phyloP scores from a whole-genome alignment of 352 stramenopile species.

The Phytophthora megakarya region DNA sequence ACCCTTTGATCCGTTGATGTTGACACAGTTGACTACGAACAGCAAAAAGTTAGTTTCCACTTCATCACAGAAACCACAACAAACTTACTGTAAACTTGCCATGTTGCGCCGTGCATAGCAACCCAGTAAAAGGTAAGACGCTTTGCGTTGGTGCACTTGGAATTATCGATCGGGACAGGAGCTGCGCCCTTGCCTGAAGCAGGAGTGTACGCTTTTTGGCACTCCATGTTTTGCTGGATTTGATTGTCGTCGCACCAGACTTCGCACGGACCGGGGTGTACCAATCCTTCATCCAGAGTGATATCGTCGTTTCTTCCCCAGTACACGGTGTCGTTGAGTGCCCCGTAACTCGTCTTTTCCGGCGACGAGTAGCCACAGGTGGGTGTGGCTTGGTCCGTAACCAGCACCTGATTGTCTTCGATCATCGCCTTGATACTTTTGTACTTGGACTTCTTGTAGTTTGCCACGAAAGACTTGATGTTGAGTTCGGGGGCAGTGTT shows the following conservation, averaged over 20 bases:
- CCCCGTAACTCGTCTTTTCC: slow-evolving; percentile 34
- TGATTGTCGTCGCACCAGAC: slow-evolving; percentile 47
- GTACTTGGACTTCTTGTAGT: slow-evolving; percentile 49
- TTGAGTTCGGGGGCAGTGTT: slow-evolving; percentile 39
- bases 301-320: slow-evolving; percentile 44
- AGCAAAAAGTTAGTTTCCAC: slow-evolving; percentile 7
- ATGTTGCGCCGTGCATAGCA: slow-evolving; percentile 48
- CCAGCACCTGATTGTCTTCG: slow-evolving; percentile 40
- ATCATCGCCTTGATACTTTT: slow-evolving; percentile 46
- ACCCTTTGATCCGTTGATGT: slow-evolving; percentile 28
- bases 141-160: slow-evolving; percentile 41
- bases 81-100: slow-evolving; percentile 59
- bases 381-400: slow-evolving; percentile 27
- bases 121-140: slow-evolving; percentile 63
- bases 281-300: slow-evolving; percentile 38
- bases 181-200: slow-evolving; percentile 29
- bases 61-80: background rate
- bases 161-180: slow-evolving; percentile 44
- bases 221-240: slow-evolving; percentile 45
- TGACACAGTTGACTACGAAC: slow-evolving; percentile 39
- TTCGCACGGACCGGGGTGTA: slow-evolving; percentile 54
- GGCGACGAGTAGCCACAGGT: slow-evolving; percentile 52
- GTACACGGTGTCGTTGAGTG: slow-evolving; percentile 44
- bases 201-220: slow-evolving; percentile 36
- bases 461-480: slow-evolving; percentile 41